A percentile compares a stretch with the other conserved stretches of the same genome.
These are phyloP conservation scores for Chaetomiaceae sp. DNA, from an alignment of 2,329 filamentous ascomycete species.

Conservation along the genomic window DNA sequence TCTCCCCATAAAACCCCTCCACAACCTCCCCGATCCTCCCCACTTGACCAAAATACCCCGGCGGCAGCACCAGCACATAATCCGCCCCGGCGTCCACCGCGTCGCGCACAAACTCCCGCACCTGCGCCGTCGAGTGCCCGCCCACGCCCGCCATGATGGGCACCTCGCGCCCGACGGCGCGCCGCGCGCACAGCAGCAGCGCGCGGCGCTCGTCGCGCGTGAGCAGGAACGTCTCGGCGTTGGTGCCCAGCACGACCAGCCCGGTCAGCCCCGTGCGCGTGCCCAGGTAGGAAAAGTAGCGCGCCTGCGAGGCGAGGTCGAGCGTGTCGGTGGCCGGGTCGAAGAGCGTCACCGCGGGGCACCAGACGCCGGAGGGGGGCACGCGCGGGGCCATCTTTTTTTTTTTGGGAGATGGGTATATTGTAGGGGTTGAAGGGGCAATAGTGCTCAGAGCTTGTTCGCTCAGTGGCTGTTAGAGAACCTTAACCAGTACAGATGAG, in stretches of 20 bases:
- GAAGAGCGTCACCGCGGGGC: slow-evolving; percentile 31
- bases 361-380: slow-evolving; percentile 29
- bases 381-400: slow-evolving; percentile 11
- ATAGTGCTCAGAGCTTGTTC: no score
- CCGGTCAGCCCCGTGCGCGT: slow-evolving; percentile 26
- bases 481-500: no score
- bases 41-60: slow-evolving; percentile 57
- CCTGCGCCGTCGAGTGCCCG: slow-evolving; percentile 59
- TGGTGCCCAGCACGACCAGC: slow-evolving; percentile 30
- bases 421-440: no score
- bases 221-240: slow-evolving; percentile 31
- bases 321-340: slow-evolving; percentile 27
- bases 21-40: slow-evolving; percentile 52
- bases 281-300: slow-evolving; percentile 28
- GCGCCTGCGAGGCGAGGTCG: slow-evolving; percentile 26
- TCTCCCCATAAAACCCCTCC: slow-evolving; percentile 52
- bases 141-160: slow-evolving; percentile 59
- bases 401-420: neutral
- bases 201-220: slow-evolving; percentile 30
- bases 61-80: slow-evolving; percentile 55
- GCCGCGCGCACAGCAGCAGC: slow-evolving; percentile 50
- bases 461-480: no score
- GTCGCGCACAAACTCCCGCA: slow-evolving; percentile 53
- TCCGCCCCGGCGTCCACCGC: slow-evolving; percentile 55
- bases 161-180: slow-evolving; percentile 45